These are phyloP conservation scores for Oryza nivara DNA, from an alignment of 176 grass and related monocot species.

Conservation along the genomic window DNA sequence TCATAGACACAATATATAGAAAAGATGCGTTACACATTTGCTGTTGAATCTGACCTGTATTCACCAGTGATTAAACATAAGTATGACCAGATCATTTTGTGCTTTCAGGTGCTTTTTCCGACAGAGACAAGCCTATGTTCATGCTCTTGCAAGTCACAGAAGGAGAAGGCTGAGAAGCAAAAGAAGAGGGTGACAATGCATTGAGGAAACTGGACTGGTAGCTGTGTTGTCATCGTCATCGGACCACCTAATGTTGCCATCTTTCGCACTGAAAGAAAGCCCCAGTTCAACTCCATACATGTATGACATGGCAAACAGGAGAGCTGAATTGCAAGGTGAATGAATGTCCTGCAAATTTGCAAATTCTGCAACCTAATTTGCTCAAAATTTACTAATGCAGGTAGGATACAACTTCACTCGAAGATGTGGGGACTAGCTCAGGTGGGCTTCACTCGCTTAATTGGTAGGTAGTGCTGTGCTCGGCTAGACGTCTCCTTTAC, in stretches of 20 bases:
- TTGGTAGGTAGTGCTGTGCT: background rate
- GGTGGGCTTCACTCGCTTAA: background rate
- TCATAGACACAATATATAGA: background rate
- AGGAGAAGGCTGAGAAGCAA: background rate
- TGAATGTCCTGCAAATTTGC: background rate
- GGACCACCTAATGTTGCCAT: background rate
- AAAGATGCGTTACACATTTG: background rate
- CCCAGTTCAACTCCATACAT: background rate
- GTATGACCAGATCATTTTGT: background rate
- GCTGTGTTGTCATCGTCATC: background rate
- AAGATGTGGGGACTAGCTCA: constrained; percentile 3
- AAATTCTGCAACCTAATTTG: background rate
- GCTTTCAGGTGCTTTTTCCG: background rate
- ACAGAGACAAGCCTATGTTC: background rate
- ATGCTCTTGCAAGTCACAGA: background rate
- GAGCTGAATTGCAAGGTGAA: background rate
- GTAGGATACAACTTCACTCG: background rate
- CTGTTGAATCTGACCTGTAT: background rate
- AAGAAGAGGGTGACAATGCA: background rate
- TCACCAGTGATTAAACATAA: background rate
- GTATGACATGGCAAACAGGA: background rate
- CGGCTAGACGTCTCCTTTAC: background rate
- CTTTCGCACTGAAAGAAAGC: background rate
- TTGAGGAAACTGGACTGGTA: background rate
- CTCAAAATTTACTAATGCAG: background rate